Evolutionary conservation across 257 asterid genomes (phyloP).

Genomic region (Avicennia marina): DNA sequence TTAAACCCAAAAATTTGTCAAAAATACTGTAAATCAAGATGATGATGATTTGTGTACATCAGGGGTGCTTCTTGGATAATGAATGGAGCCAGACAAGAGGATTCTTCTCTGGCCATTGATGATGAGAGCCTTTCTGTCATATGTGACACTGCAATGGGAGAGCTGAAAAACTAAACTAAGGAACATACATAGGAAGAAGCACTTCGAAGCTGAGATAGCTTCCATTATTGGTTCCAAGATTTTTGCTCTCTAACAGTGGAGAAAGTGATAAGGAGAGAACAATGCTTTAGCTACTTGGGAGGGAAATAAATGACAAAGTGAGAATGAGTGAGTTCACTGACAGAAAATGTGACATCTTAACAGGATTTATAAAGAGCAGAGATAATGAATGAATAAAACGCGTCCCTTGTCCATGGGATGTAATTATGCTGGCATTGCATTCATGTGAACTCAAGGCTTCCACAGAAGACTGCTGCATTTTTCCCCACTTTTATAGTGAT

Average conservation of each 20-base stretch:
- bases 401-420: background rate
- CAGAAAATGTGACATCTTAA: no score
- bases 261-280: background rate
- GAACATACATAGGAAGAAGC: conserved; percentile 33
- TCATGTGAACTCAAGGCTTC: conserved; percentile 17
- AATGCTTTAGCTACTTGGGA: background rate
- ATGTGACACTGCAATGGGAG: conserved; percentile 31
- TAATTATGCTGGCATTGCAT: conserved; percentile 12
- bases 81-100: conserved; percentile 59
- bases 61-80: conserved; percentile 61
- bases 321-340: conserved; percentile 31
- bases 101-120: conserved; percentile 48
- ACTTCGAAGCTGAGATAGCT: conserved; percentile 42
- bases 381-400: background rate
- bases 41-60: conserved; percentile 25
- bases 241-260: background rate
- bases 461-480: no score
- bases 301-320: conserved; percentile 18
- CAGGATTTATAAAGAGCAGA: no score
- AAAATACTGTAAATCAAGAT: no score
- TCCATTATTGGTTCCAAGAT: no score
- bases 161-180: conserved; percentile 25
- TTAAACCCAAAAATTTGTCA: no score
- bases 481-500: no score
- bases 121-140: conserved; percentile 42